Evolutionary conservation across 2,329 filamentous ascomycete species (phyloP), one percentile per base, ranked within the genome.

Genomic region (Ceratocystiopsis sp.): DNA sequence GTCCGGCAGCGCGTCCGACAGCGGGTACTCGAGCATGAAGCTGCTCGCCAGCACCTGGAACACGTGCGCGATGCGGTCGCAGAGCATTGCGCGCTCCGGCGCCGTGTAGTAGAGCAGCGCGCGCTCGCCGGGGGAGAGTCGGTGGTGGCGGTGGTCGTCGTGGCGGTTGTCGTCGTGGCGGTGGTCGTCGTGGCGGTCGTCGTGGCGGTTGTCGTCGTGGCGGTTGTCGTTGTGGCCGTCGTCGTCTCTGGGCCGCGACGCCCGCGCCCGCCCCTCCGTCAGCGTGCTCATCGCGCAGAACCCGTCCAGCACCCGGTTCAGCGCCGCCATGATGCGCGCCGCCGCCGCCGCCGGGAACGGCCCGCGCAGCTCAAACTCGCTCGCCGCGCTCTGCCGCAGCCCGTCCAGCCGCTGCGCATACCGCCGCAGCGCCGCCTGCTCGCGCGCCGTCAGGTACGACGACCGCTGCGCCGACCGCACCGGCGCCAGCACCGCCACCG

Each of bases 241-340:
- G n/a, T n/a, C n/a, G n/a, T n/a, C n/a, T n/a, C n/a, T n/a, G n/a
- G n/a, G n/a, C n/a, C n/a, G n/a, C n/a, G n/a, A n/a, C n/a, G n/a
- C n/a, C n/a, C n/a, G n/a, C n/a, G n/a, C n/a, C n/a, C 21, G 21
- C 4, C 21, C 21, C 55, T 82, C 71, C 35, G 93, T 86, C 48
- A 95, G 79, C 12, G 95, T 75, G 49, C 89, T 93, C 84, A 98
- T 94, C 42, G 87, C 85, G 55, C 96, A 87, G 59, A 98, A 95
- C 35, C 84, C 80, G 59, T 95, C 87, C 5, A 96, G 75, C 61
- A 95, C 84, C 42, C 81, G 78, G 48, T 80, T 79, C 1, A 87
- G 94, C 11, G 80, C 80, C 18, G 75, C 73, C 56, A 96, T 71
- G 45, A 96, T 81, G 34, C 77, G 73, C 5, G 71, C 73, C 56